Base-by-base conservation (phyloP, 176 grass and related monocot species). In the Guadua angustifolia region DNA sequence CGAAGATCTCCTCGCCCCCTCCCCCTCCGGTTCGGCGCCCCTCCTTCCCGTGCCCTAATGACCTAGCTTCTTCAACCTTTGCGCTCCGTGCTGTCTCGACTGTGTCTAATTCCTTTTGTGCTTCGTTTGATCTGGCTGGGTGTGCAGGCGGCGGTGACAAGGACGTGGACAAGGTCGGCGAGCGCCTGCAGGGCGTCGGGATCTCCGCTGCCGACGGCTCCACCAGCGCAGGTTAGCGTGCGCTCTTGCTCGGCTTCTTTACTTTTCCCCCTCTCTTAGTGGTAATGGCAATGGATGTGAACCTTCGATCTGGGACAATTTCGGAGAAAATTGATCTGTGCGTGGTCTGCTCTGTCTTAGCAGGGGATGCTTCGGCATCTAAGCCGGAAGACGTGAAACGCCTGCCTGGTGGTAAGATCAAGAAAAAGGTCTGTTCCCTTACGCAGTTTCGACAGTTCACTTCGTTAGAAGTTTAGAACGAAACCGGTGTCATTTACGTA, bases 381-480 rank as follows among this genome's bases (percentile, higher is more conserved):
- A 98, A 98, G 86, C 85, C 73, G 43, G 89, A 92, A 58, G 93
- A 99, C 70, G 88, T 92, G 47, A 99, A 96, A 71, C 97, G 97
- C 71, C 88, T 99, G 83, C 93, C 93, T 64, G 97, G 97, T 82
- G 97, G 97, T 62, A 99, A 99, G 87, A 66, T 94, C 74, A 99
- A 96, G 93, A 99, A 96, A 69, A 99, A 99, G 89, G 97, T 99
- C 52, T 52, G 77, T 88, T 73, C 22, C 51, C 17, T 74, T 45
- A 5, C 21, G 12, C 35, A 17, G 2, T 55, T 58, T 19, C 6
- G 2, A 21, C 4, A 65, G 25, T 72, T 29, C 42, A 75, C 24
- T 52, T 60, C 7, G 25, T 60, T 59, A 29, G 29, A 29, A 29
- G 29, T 29, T 29, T 29, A 29, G 1, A 18, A 40, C 11, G 64